Base-by-base conservation (phyloP, 2,329 filamentous ascomycete genomes). In the Fusarium redolens region DNA sequence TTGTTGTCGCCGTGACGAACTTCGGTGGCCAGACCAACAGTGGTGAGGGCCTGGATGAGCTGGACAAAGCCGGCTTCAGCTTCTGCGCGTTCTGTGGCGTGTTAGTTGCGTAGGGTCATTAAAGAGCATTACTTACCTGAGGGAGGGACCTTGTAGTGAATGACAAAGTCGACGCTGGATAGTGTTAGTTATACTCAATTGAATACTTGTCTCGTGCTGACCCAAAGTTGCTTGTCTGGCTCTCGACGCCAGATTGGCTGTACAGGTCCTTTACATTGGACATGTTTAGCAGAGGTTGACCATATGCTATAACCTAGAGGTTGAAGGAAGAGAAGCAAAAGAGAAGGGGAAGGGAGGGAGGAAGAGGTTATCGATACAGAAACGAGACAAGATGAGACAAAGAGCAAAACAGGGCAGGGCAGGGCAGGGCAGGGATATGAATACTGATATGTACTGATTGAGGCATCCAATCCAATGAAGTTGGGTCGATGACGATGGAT, bases 1-100 rank as follows among this genome's bases (percentile, higher is more conserved):
- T 89, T 86, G 33, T 91, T 88, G 73, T 92, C 90, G 63, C 94
- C 95, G 77, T 91, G 90, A 72, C 96, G 93, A 56, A 97, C 95
- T 83, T 98, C 94, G 14, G 93, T 95, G 45, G 92, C 90, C 70
- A 98, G 87, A n/a, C 96, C 95, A 48, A 95, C 93, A 54, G 87
- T 86, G 37, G 92, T 90, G 43, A 99, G 88, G 43, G 91, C 89
- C 77, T 92, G 85, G 77, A 97, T 88, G 44, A 98, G 90, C 78
- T 92, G 90, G 72, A 92, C 89, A 79, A 97, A 97, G 75, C 92
- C 88, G 20, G 90, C 89, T 79, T 92, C 89, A 20, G 95, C 93
- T 79, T 92, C 86, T 43, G 85, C 83, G 76, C 89, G 90, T 75
- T 92, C 93, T 94, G 75, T 40, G 20, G 45, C 41, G 38, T 60